Percentiles rank a stretch among this genome's conserved stretches.
phyloP scores from a whole-genome alignment of 2,329 filamentous ascomycete species.

The Zasmidium cellare region DNA sequence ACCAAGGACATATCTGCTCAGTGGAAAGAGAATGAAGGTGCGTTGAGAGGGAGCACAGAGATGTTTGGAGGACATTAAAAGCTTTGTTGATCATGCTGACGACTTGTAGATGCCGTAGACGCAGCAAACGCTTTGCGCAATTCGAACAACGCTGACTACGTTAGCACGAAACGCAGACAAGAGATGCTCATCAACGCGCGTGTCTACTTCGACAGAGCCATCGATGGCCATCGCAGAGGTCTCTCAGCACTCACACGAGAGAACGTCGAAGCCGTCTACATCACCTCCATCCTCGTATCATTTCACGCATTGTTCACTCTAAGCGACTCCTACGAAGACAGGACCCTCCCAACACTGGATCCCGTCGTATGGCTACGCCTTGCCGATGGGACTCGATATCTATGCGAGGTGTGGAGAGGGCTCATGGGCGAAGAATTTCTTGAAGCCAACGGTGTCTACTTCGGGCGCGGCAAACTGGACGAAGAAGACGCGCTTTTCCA shows the following conservation, averaged over 20 bases:
- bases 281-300: conserved; percentile 24
- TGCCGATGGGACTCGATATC: conserved; percentile 22
- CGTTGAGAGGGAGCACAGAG: background rate
- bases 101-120: background rate
- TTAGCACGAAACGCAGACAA: conserved; percentile 11
- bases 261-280: conserved; percentile 25
- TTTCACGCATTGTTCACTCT: conserved; percentile 27
- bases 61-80: too few relatives aligned
- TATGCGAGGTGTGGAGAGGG: conserved; percentile 18
- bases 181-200: conserved; percentile 26
- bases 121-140: conserved; percentile 1
- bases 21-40: conserved; percentile 2
- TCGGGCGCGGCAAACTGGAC: conserved; percentile 21
- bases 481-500: conserved; percentile 24
- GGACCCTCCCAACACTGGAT: conserved; percentile 20
- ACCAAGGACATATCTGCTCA: background rate
- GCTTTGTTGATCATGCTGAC: background rate
- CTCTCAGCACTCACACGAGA: conserved; percentile 18
- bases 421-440: conserved; percentile 19
- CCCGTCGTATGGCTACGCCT: conserved; percentile 25
- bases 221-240: conserved; percentile 24
- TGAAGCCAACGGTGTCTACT: conserved; percentile 19
- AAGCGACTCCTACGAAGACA: conserved; percentile 20
- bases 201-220: conserved; percentile 27
- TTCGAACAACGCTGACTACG: conserved; percentile 5